These are phyloP conservation scores for Rhizopus delemar DNA, from an alignment of 371 early-diverging fungal genomes.

Conservation along the genomic window DNA sequence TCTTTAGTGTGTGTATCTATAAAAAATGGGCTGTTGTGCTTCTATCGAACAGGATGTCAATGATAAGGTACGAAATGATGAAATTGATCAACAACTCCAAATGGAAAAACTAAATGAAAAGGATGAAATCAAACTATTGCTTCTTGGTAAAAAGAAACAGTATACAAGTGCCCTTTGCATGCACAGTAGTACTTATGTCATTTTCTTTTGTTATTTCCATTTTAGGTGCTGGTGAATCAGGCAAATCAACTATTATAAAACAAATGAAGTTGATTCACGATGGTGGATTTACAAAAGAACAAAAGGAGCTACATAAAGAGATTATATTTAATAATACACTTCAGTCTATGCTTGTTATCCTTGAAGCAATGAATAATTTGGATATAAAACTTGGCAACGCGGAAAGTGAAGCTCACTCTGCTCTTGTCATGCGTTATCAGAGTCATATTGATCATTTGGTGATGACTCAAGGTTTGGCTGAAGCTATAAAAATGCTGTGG, in stretches of 20 bases:
- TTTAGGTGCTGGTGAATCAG: slow-evolving; percentile 95
- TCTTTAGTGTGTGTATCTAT: too few relatives aligned
- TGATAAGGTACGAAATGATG: slow-evolving; percentile 81
- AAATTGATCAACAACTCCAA: slow-evolving; percentile 87
- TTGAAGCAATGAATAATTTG: slow-evolving; percentile 91
- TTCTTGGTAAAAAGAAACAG: slow-evolving; percentile 70
- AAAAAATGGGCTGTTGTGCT: slow-evolving; percentile 86
- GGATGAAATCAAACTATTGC: slow-evolving; percentile 94
- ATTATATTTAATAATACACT: slow-evolving; percentile 93
- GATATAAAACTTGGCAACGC: slow-evolving; percentile 65
- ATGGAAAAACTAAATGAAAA: slow-evolving; percentile 75
- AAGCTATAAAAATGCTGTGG: slow-evolving; percentile 83
- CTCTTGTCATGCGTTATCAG: slow-evolving; percentile 76
- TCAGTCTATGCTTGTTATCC: slow-evolving; percentile 91
- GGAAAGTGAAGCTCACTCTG: slow-evolving; percentile 62
- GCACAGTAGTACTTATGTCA: neutral
- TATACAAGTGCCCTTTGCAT: neutral
- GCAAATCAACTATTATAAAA: slow-evolving; percentile 95
- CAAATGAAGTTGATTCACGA: slow-evolving; percentile 98
- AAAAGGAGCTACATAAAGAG: slow-evolving; percentile 88
- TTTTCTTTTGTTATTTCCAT: neutral
- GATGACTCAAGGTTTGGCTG: slow-evolving; percentile 76
- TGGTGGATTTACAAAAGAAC: slow-evolving; percentile 84
- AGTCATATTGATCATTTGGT: slow-evolving; percentile 81
- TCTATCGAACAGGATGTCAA: slow-evolving; percentile 73